Base-by-base conservation (phyloP, 805 yeast genomes). In the Candida nemodendra region DNA sequence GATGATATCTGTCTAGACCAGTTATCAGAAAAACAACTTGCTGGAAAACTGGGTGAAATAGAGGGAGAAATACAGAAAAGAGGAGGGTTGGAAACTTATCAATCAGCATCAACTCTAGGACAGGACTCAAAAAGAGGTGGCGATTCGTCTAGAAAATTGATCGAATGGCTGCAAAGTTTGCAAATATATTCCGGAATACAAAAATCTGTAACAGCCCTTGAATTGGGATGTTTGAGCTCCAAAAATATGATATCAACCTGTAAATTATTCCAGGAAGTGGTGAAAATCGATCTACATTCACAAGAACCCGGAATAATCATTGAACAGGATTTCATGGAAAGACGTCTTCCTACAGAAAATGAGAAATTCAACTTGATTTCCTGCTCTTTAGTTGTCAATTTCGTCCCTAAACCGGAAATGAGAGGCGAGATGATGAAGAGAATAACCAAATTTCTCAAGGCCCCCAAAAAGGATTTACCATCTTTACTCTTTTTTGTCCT, bases 311-410 rank as follows among this genome's bases (percentile, higher is more conserved):
- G 70, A 5, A 15, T 43, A 4, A 88, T 91, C 6, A 34, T 69
- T 25, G 73, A 84, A 58, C 95, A 87, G 61, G 95, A 91, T 58
- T 91, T 91, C 53, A 84, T 90, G 90, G 69, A 81, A 30, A 64
- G 90, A 39, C 84, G 82, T 4, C 45, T 74, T 5, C 95, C 95
- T 0, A 38, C 27, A 5, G 17, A 39, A 3, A 67, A 64, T 0
- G 81, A 76, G 6, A 68, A 57, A 38, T 90, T 81, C 56, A 72
- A 81, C 45, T 52, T 87, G 18, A 66, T 91, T 0, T 86, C 95
- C 6, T 83, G 95, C 45, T 87, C 96, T 0, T 60, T 91, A 38
- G 99, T 91, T 26, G 66, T 91, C 11, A 91, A 91, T 56, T 91
- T 86, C 62, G 96, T 91, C 1, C 86, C 96, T 0, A 76, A 77